phyloP scores from a whole-genome alignment of 1,284 basidiomycete genomes.

The Omphalotus olearius region DNA sequence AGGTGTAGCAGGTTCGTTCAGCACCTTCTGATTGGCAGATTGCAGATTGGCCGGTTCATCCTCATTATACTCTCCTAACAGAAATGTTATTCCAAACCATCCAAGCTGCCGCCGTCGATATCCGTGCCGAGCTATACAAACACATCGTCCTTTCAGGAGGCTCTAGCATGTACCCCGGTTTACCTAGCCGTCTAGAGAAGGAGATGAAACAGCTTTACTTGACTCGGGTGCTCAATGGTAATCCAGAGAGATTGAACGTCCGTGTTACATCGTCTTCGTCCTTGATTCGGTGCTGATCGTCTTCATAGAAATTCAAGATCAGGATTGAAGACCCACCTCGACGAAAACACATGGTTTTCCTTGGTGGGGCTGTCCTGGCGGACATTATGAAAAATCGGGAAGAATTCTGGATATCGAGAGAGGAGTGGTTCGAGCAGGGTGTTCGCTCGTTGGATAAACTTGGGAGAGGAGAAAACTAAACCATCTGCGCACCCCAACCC shows the following conservation, averaged over 20 bases:
- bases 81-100: constrained; percentile 98
- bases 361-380: constrained; percentile 93
- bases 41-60: too few relatives aligned
- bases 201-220: constrained; percentile 99
- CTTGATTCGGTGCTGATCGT: background rate
- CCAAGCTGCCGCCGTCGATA: constrained; percentile 88
- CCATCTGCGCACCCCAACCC: too few relatives aligned
- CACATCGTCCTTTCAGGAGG: constrained; percentile 98
- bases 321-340: constrained; percentile 97
- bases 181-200: constrained; percentile 95
- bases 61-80: constrained; percentile 21
- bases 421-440: constrained; percentile 94
- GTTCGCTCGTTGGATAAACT: constrained; percentile 81
- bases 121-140: constrained; percentile 92
- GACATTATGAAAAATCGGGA: constrained; percentile 97
- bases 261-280: constrained; percentile 27
- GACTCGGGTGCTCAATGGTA: constrained; percentile 82
- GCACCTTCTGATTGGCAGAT: background rate
- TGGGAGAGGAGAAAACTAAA: constrained; percentile 54
- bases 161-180: constrained; percentile 97
- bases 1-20: constrained; percentile 78
- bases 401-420: constrained; percentile 92
- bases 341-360: constrained; percentile 99
- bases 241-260: constrained; percentile 84
- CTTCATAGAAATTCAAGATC: constrained; percentile 94